Conservation (phyloP, 768 basidiomycete genomes). For the Boletellus sp. region DNA sequence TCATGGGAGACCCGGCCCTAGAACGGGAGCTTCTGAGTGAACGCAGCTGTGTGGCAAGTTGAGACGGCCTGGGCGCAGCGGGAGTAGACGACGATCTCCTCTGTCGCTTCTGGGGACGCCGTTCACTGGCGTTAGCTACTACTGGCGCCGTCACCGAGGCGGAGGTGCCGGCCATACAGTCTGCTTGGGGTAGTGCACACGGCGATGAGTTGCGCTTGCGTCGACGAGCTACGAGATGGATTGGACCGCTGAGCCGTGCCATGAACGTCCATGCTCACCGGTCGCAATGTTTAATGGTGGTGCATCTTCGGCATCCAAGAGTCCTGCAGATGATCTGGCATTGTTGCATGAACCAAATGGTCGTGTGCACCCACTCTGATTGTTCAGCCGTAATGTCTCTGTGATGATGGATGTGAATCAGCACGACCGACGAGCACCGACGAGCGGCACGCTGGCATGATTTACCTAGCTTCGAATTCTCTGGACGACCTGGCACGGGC, state of each 20-base stretch:
- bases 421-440: neutral
- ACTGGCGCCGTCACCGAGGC: neutral
- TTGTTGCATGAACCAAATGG: neutral
- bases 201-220: conserved; percentile 16
- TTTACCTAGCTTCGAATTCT: conserved; percentile 13
- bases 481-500: conserved; percentile 13
- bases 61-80: conserved; percentile 9
- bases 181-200: neutral
- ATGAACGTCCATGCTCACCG: conserved; percentile 9
- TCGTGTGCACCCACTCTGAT: conserved; percentile 10
- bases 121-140: neutral
- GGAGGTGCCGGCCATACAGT: conserved; percentile 1
- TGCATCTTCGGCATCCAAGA: conserved; percentile 4
- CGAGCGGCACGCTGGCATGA: neutral
- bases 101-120: conserved; percentile 18
- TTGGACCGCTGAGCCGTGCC: neutral
- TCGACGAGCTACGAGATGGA: conserved; percentile 10
- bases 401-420: conserved; percentile 8
- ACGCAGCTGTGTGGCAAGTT: conserved; percentile 3
- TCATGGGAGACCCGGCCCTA: conserved; percentile 12
- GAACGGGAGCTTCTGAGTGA: conserved; percentile 17
- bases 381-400: conserved; percentile 16
- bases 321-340: conserved; percentile 7
- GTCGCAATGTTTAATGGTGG: conserved; percentile 7
- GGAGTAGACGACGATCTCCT: conserved; percentile 22